Evolutionary conservation across 2,329 filamentous ascomycete species (phyloP), one percentile per base, ranked within the genome.

Genomic region (Emmonsiellopsis sp.): DNA sequence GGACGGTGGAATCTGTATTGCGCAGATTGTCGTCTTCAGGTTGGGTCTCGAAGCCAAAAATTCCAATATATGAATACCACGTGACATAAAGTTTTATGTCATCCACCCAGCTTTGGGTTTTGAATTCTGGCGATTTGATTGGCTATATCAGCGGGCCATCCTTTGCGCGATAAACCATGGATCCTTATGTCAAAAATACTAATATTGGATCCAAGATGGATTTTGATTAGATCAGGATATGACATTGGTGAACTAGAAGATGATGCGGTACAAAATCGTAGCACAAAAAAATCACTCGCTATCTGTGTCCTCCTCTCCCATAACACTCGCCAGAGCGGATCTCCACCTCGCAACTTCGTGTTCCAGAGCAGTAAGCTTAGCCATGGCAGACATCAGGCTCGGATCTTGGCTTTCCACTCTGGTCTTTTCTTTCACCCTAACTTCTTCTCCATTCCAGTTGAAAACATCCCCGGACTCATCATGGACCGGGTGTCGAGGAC

Each of bases 391-490:
- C 67, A 96, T 84, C 58, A 96, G 67, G 61, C 84, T 91, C 1
- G 92, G 92, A 68, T 97, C 91, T 53, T 90, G 88, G 62, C 83
- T 92, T 69, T 95, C 91, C 2, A 96, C 85, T 42, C 87, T 79
- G 4, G 95, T 81, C 73, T 96, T 96, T 68, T 96, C 92, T 60
- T 85, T 83, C 45, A 97, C 92, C 58, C 83, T 85, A 2, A 96
- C 90, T 56, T 93, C 83, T 53, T 83, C 78, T 4, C 81, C 80
- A 11, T 73, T 74, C 70, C 80, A 96, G 3, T 74, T 75, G 68
- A 95, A 96, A 0, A 87, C 74, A 39, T 83, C 79, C 56, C 92
- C 86, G 58, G 85, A 83, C 70, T 97, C 92, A 68, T 91, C 87
- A 67, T 91, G 87, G 60, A 85, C 83, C 2, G 85, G 75, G 14